Evolutionary conservation across 2,329 filamentous ascomycete species (phyloP).

Genomic region (Alternaria sp.): DNA sequence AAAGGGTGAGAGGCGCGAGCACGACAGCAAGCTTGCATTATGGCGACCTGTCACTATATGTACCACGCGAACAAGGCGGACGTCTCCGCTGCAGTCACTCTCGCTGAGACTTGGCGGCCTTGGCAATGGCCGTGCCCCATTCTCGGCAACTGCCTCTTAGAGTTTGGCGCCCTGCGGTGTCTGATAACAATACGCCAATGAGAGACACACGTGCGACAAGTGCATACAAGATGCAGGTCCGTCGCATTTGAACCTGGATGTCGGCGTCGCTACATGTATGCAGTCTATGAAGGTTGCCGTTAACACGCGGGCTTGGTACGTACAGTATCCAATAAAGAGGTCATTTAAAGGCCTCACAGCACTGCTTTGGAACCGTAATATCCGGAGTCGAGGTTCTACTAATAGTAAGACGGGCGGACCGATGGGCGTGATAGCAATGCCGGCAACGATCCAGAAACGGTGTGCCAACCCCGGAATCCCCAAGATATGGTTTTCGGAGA

Average conservation of each 20-base stretch:
- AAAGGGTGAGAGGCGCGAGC: constrained; percentile 3
- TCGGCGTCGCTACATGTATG: constrained; percentile 13
- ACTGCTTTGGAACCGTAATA: background rate
- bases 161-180: constrained; percentile 18
- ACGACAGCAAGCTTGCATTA: constrained; percentile 1
- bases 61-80: constrained; percentile 13
- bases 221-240: constrained; percentile 17
- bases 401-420: background rate
- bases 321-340: background rate
- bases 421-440: background rate
- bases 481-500: constrained; percentile 1
- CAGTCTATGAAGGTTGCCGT: background rate
- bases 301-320: constrained; percentile 21
- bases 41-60: constrained; percentile 24
- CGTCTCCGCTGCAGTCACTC: constrained; percentile 13
- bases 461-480: constrained; percentile 11
- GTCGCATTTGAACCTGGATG: constrained; percentile 23
- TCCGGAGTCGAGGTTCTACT: background rate
- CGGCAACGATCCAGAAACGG: background rate
- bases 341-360: background rate
- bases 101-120: constrained; percentile 12
- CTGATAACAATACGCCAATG: constrained; percentile 42
- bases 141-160: constrained; percentile 42
- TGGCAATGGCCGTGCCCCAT: constrained; percentile 31
- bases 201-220: constrained; percentile 36